Base-by-base conservation (phyloP, 331 rosid species). In the Rhamnella rubrinervis region DNA sequence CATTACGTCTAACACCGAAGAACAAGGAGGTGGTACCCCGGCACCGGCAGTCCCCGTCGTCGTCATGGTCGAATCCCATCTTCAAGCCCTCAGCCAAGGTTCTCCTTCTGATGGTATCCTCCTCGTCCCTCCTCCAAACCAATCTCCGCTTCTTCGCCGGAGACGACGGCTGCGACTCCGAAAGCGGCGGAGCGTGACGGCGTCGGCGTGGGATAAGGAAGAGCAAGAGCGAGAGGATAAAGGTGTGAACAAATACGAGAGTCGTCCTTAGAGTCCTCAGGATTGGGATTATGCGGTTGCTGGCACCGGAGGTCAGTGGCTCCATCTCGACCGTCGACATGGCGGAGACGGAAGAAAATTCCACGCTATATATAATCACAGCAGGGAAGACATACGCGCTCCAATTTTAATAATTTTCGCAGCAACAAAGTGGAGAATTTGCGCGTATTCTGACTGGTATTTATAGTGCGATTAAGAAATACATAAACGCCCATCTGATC, bases 241-340 rank as follows among this genome's bases (percentile, higher is more conserved):
- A 55, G 13, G 96, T 74, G 80, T 84, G 84, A 19, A 91, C 76
- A 73, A 89, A 85, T 23, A 89, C 25, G 51, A 95, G 67, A n/a
- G 86, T 81, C 4, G 84, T 74, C 70, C 86, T 72, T 0, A 93
- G 61, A 6, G 97, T 55, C 76, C 77, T 95, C 12, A 95, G 75
- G 68, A 91, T 75, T 25, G 99, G 99, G 63, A 95, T 89, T 56
- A 95, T 95, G 65, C 99, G 97, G 74, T 89, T 91, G 88, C 99
- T 95, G 4, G 97, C 99, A 7, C 99, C 99, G 16, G 97, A 95
- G 61, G 99, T 95, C 38, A 95, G 87, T 31, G 79, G 99, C 74
- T 95, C 99, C 89, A 91, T 83, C 85, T 72, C 90, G 60, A 64
- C 80, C 77, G 85, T 75, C 58, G 97, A 61, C 98, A 88, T 81